Evolutionary conservation across 768 basidiomycete species (phyloP), one percentile per base, ranked within the genome.

Genomic region (Agaricus bisporus): DNA sequence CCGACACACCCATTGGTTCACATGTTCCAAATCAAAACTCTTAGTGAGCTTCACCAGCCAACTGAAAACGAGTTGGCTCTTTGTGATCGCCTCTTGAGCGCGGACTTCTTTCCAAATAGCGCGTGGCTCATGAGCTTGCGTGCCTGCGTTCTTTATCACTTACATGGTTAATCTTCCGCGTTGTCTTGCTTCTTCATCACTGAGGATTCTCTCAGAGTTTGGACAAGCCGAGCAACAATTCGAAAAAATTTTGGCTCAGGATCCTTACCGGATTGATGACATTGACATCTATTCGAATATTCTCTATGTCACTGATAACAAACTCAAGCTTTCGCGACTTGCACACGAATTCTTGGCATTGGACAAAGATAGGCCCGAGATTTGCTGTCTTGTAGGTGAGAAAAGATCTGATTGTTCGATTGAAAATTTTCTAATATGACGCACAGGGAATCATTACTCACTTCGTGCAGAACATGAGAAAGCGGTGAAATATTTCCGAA

Each of bases 211-310:
- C 9, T 7, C 39, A 98, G 97, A 98, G 63, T 97, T 93, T 67
- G 82, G 84, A 50, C 82, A 84, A 52, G 93, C 97, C 2, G 89
- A 91, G 65, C 70, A 70, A 28, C 85, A 92, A 61, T 99, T 98
- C 65, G 88, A 93, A 61, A 78, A 80, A 59, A 88, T 98, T 32
- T 79, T 91, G 32, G 68, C 73, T 2, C 64, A 86, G 35, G 94
- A 98, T 65, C 95, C 95, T 8, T 85, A 84, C 68, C 82, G 94
- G 22, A 82, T 97, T 54, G 97, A 99, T 59, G 91, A 97, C 62
- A 87, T 98, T 53, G 97, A 98, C 63, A 83, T 97, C 36, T 94
- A 88, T 67, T 95, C 94, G 52, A 97, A 98, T 65, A 97, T 98
- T 64, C 78, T 98, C 39, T 98, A 98, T 68, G 94, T 98, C 2